Evolutionary conservation across 2,329 filamentous ascomycete genomes (phyloP).

Genomic region (Hymenoscyphus scutula): DNA sequence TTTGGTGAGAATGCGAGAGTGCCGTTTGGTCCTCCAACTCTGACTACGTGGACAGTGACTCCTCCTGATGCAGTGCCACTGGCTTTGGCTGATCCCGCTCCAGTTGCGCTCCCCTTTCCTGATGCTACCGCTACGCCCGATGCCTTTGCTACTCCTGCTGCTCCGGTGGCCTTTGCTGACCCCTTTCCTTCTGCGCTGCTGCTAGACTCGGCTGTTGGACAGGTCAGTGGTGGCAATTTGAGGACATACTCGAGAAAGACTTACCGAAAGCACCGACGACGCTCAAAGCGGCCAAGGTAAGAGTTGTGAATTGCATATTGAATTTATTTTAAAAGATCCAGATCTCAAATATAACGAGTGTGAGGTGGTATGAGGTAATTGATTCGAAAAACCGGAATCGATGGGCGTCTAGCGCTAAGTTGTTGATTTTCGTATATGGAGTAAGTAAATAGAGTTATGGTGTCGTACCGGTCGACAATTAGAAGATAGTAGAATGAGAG

Average conservation of each 20-base stretch:
- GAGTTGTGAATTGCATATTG: conserved; percentile 37
- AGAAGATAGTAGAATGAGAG: conserved; percentile 20
- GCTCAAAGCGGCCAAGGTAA: conserved; percentile 33
- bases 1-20: conserved; percentile 63
- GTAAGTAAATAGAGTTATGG: conserved; percentile 6
- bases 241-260: conserved; percentile 7
- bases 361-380: conserved; percentile 12
- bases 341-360: conserved; percentile 27
- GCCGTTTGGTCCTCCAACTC: conserved; percentile 51
- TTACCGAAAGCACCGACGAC: conserved; percentile 33
- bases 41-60: conserved; percentile 58
- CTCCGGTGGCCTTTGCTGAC: conserved; percentile 1
- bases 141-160: conserved; percentile 9
- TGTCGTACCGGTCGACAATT: conserved; percentile 38
- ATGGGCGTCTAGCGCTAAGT: conserved; percentile 32
- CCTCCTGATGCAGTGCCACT: conserved; percentile 2
- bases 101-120: not conserved
- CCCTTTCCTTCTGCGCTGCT: conserved; percentile 1
- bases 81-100: conserved; percentile 8
- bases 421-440: conserved; percentile 6
- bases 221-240: conserved; percentile 9
- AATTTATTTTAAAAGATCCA: conserved; percentile 17
- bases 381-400: conserved; percentile 9
- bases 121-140: not conserved
- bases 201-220: conserved; percentile 9